Evolutionary conservation across 768 basidiomycete genomes (phyloP).

Genomic region (Pilatotrama ljubarskyi): DNA sequence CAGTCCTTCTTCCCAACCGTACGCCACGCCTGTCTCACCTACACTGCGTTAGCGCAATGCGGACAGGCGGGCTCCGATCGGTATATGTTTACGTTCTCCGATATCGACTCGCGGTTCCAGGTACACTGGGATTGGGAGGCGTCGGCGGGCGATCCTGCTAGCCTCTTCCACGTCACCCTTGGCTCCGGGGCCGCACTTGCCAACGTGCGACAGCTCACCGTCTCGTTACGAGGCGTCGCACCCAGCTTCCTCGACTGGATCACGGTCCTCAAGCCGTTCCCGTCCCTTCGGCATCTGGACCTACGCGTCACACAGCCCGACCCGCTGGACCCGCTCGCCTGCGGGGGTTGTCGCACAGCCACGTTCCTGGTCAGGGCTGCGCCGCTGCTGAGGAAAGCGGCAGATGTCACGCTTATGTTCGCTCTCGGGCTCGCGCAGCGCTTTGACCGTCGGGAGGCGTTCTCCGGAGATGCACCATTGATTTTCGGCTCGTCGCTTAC

Average conservation of each 20-base stretch:
- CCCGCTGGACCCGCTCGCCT: neutral
- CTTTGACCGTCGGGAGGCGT: neutral
- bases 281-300: neutral
- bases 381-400: neutral
- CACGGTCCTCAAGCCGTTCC: slow-evolving; percentile 1
- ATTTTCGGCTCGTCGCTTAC: neutral
- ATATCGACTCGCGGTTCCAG: neutral
- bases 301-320: neutral
- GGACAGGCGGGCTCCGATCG: neutral
- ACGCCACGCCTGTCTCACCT: neutral
- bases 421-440: neutral
- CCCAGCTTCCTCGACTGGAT: neutral
- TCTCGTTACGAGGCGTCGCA: neutral
- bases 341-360: neutral
- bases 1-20: neutral
- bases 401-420: neutral
- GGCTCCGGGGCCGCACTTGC: neutral
- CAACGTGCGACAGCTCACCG: neutral
- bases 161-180: neutral
- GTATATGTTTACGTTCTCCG: neutral
- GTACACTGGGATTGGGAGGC: neutral
- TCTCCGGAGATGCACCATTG: neutral
- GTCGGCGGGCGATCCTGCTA: neutral
- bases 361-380: neutral
- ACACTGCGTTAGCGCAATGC: neutral